These are phyloP conservation scores for Erigeron philadelphicus DNA, from an alignment of 140 eudicot genomes.

Conservation along the genomic window DNA sequence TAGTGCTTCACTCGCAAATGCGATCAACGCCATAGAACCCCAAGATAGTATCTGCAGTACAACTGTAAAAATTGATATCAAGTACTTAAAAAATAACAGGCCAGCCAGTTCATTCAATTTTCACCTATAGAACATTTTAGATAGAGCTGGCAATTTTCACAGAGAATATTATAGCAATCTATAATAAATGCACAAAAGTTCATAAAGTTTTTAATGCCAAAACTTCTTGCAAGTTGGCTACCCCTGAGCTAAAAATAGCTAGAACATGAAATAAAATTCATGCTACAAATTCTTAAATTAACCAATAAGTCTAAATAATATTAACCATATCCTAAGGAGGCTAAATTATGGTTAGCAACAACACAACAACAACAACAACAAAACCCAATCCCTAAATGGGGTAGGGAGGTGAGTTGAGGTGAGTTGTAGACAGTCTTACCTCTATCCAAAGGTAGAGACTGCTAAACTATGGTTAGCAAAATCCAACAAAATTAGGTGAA, in stretches of 20 bases:
- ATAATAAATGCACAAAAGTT: background rate
- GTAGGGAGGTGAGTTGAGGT: no score
- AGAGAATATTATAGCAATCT: background rate
- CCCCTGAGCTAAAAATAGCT: background rate
- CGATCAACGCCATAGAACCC: constrained; percentile 75
- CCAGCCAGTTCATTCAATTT: background rate
- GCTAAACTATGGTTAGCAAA: constrained; percentile 8
- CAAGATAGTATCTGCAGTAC: constrained; percentile 79
- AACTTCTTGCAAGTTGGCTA: background rate
- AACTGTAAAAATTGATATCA: constrained; percentile 46
- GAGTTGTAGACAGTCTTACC: no score
- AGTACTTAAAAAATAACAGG: constrained; percentile 22
- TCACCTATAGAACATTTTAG: background rate
- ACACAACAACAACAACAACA: no score
- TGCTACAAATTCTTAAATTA: background rate
- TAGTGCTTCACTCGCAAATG: constrained; percentile 55
- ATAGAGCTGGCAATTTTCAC: background rate
- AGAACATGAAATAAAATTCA: background rate
- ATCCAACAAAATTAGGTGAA: constrained; percentile 23
- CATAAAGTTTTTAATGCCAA: background rate
- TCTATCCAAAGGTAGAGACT: no score
- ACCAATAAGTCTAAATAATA: background rate
- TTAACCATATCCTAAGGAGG: no score
- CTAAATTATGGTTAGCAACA: constrained; percentile 1
- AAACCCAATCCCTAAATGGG: no score